Evolutionary conservation across 495 filamentous ascomycete genomes (phyloP).

Genomic region (Sordaria brevicollis): DNA sequence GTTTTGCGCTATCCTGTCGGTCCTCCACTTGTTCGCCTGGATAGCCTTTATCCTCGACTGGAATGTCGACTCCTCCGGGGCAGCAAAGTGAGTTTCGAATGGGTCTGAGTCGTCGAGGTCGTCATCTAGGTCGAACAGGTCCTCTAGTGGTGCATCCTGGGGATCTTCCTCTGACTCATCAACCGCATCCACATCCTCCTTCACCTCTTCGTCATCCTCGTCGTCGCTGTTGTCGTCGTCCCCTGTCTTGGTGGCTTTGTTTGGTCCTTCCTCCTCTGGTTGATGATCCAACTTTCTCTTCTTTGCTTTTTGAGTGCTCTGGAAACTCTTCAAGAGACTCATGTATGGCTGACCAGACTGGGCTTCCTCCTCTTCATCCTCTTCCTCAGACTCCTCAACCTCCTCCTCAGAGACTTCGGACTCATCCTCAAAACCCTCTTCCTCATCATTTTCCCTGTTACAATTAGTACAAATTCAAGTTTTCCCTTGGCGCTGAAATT

Average conservation of each 20-base stretch:
- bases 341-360: constrained; percentile 44
- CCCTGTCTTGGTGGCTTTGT: constrained; percentile 1
- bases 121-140: constrained; percentile 36
- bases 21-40: constrained; percentile 50
- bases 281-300: constrained; percentile 53
- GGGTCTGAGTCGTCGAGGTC: constrained; percentile 52
- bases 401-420: constrained; percentile 33
- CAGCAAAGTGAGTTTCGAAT: constrained; percentile 70
- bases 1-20: constrained; percentile 32
- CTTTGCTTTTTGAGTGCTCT: constrained; percentile 51
- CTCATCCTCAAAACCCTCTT: constrained; percentile 15
- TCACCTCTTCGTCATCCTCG: constrained; percentile 8
- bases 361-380: constrained; percentile 28
- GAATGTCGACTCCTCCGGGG: constrained; percentile 47
- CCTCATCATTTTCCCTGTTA: constrained; percentile 8
- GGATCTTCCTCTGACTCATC: constrained; percentile 35
- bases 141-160: constrained; percentile 23
- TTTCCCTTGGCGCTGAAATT: background rate
- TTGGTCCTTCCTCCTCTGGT: constrained; percentile 2
- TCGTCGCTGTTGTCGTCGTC: constrained; percentile 5
- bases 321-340: constrained; percentile 55
- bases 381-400: constrained; percentile 25
- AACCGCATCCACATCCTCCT: constrained; percentile 15
- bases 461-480: background rate
- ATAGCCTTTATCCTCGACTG: constrained; percentile 39